phyloP scores from a whole-genome alignment of 2,329 filamentous ascomycete species.

The Cryphonectria naterciae region DNA sequence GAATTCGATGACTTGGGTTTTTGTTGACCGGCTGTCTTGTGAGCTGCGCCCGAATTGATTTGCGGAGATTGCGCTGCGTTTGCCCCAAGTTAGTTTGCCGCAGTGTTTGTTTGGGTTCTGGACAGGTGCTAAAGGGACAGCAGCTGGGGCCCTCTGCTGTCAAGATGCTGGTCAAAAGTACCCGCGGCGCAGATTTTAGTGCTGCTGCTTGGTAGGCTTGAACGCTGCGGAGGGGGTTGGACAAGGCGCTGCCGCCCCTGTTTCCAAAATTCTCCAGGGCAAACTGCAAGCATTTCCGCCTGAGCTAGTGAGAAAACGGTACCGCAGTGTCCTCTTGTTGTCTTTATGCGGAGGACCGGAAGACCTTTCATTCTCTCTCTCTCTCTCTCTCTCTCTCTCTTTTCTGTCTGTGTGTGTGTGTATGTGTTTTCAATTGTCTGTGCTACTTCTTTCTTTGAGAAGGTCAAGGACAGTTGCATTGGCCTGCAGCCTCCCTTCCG shows the following conservation, averaged over 20 bases:
- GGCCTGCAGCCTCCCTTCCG: neutral
- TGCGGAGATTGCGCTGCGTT: slow-evolving; percentile 12
- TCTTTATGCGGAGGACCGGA: neutral
- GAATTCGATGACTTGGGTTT: slow-evolving; percentile 14
- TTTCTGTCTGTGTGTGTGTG: neutral
- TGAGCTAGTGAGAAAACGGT: neutral
- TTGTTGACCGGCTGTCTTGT: slow-evolving; percentile 10
- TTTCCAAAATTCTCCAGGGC: neutral
- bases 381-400: rapidly evolving
- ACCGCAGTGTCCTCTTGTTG: neutral
- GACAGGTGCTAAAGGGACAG: neutral
- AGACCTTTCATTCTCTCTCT: neutral
- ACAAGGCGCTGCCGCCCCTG: neutral
- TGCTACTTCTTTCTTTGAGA: neutral
- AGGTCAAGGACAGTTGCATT: neutral
- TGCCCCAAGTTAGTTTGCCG: slow-evolving; percentile 1
- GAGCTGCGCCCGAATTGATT: neutral
- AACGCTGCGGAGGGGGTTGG: neutral
- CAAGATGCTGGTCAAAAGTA: neutral
- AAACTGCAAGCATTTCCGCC: neutral
- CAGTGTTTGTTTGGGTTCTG: neutral
- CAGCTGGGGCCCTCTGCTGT: neutral
- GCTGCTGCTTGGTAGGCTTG: neutral
- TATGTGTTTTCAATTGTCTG: neutral
- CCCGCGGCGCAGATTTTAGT: slow-evolving; percentile 1